Evolutionary conservation across 164 flowering plant species (phyloP), one percentile per base, ranked within the genome.

Genomic region (Protea cynaroides): DNA sequence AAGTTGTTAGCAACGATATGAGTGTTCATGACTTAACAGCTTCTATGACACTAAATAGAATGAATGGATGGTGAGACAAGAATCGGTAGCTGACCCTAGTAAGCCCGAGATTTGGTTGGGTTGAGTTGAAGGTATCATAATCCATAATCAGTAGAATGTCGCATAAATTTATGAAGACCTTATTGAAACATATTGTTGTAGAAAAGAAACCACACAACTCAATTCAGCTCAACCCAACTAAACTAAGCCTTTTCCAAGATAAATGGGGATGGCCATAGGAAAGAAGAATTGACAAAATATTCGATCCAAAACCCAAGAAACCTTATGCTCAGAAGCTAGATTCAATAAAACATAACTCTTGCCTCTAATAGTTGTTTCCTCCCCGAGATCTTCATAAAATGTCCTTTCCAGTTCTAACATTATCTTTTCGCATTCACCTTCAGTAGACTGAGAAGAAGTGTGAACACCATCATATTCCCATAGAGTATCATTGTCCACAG

Each of bases 401-500:
- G 89, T 76, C 63, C 82, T 83, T 58, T 93, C 91, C 94, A 93
- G 86, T 76, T 88, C 94, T 65, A 88, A 66, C 76, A 93, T 43
- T 37, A 93, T 80, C 29, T 90, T 97, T 69, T 83, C 92, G 58
- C 88, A 77, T 34, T 90, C 93, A 1, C 78, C 83, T 73, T 72
- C 73, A 15, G 62, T 29, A 34, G 62, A 55, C 63, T 76, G 68
- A 74, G 71, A 72, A 61, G 81, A 77, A 60, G 65, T 56, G 14
- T 64, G 75, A 49, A 72, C 73, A 61, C 92, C 93, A 76, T 87
- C 86, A 73, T 87, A 88, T 71, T 87, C 92, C 98, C 98, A 93
- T 63, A 93, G 62, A 10, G 25, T 25, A 75, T 88, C 89, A 75
- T 69, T 71, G 4, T 22, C 62, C 21, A 49, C 8, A 11, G 52